phyloP scores from a whole-genome alignment of 371 early-diverging fungal species.

The Apophysomyces ossiformis region DNA sequence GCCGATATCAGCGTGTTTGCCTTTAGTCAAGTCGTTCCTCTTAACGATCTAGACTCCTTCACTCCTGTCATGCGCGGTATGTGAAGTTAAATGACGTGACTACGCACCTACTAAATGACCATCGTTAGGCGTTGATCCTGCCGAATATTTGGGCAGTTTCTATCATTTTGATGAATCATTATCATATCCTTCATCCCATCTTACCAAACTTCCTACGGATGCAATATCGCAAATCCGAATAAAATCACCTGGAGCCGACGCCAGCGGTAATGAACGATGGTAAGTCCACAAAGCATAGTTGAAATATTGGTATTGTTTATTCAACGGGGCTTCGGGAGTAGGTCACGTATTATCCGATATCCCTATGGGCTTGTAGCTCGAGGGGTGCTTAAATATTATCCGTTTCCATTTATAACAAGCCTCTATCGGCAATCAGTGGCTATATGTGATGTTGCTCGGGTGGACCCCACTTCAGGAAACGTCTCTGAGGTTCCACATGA shows the following conservation, averaged over 20 bases:
- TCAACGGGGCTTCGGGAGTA: background rate
- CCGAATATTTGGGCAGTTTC: constrained; percentile 63
- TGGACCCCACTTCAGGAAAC: constrained; percentile 46
- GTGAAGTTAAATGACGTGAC: no score
- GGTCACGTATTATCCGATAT: constrained; percentile 61
- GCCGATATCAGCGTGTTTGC: constrained; percentile 72
- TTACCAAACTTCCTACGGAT: constrained; percentile 26
- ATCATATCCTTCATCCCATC: constrained; percentile 42
- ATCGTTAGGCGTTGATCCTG: constrained; percentile 47
- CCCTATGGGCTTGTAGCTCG: constrained; percentile 69
- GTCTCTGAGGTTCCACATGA: constrained; percentile 40
- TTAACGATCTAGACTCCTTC: constrained; percentile 10
- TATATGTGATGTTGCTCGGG: constrained; percentile 46
- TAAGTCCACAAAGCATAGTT: background rate
- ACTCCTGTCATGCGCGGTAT: no score
- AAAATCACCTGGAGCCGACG: constrained; percentile 65
- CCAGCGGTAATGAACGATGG: constrained; percentile 56
- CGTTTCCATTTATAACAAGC: constrained; percentile 29
- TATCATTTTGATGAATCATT: constrained; percentile 63
- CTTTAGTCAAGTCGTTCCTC: constrained; percentile 51
- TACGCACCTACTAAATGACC: background rate
- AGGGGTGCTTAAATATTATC: constrained; percentile 64
- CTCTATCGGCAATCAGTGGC: constrained; percentile 38
- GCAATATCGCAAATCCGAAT: constrained; percentile 64
- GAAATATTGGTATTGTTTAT: background rate